Percentiles rank a stretch among this genome's conserved stretches.
phyloP scores from a whole-genome alignment of 169 alveolate species.

The Plasmodium relictum region DNA sequence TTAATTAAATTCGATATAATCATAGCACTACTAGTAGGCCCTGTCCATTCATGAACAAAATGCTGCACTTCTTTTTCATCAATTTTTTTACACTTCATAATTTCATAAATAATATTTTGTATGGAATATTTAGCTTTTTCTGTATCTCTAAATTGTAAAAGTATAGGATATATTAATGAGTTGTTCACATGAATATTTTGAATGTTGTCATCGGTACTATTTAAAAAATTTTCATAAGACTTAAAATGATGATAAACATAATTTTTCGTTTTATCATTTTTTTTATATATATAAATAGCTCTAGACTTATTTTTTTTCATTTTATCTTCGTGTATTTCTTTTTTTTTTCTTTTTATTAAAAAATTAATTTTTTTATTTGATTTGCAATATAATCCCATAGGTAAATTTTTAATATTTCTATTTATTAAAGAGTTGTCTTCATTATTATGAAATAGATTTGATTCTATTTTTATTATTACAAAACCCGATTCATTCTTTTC shows the following conservation, averaged over 20 bases:
- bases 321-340: too few relatives aligned
- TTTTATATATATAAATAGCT: too few relatives aligned
- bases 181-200: conserved; percentile 30
- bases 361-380: neutral
- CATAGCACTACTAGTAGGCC: conserved; percentile 72
- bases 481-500: conserved; percentile 14
- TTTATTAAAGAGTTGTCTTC: neutral
- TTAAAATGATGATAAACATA: conserved; percentile 17
- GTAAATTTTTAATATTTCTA: neutral
- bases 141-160: conserved; percentile 48
- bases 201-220: conserved; percentile 9
- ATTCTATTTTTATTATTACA: neutral
- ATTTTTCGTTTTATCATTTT: too few relatives aligned
- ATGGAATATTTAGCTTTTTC: conserved; percentile 62
- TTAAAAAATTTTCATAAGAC: conserved; percentile 38
- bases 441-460: neutral
- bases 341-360: too few relatives aligned
- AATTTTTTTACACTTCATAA: conserved; percentile 45
- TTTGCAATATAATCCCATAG: neutral
- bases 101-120: conserved; percentile 67
- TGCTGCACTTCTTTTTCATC: conserved; percentile 26
- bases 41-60: conserved; percentile 58
- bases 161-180: conserved; percentile 23
- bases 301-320: neutral
- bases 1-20: conserved; percentile 50